These are phyloP conservation scores for Gossypium mustelinum DNA, from an alignment of 345 rosid species.

Conservation along the genomic window DNA sequence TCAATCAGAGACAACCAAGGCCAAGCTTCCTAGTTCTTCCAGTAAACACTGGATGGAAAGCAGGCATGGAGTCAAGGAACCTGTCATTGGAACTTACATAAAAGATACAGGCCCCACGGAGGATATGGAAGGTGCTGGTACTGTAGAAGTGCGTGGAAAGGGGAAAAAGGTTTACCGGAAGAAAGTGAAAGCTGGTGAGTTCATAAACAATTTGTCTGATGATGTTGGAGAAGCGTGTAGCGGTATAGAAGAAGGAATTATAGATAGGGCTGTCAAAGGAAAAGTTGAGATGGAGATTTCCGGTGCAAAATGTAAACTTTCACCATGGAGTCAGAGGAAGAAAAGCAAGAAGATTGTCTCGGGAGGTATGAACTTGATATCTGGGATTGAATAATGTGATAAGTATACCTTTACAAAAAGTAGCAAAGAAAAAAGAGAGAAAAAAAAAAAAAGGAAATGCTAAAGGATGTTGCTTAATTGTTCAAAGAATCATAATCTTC, in stretches of 20 bases:
- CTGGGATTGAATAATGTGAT: background rate
- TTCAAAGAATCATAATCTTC: slow-evolving; percentile 1
- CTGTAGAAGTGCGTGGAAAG: slow-evolving; percentile 54
- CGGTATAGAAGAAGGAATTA: slow-evolving; percentile 73
- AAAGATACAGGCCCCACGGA: slow-evolving; percentile 40
- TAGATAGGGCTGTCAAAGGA: slow-evolving; percentile 33
- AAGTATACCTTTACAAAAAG: slow-evolving; percentile 11
- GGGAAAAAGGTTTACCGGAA: slow-evolving; percentile 54
- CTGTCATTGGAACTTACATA: slow-evolving; percentile 34
- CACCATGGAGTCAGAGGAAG: slow-evolving; percentile 41
- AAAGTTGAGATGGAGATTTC: slow-evolving; percentile 42
- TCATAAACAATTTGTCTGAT: slow-evolving; percentile 47
- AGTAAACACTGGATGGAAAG: slow-evolving; percentile 41
- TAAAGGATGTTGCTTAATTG: slow-evolving; percentile 15
- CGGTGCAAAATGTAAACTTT: slow-evolving; percentile 35
- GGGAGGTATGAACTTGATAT: slow-evolving; percentile 47
- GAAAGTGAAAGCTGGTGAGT: slow-evolving; percentile 50
- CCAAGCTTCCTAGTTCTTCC: slow-evolving; percentile 37
- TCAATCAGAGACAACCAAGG: slow-evolving; percentile 39
- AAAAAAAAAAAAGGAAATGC: background rate
- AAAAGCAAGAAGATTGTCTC: slow-evolving; percentile 53
- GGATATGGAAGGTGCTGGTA: slow-evolving; percentile 57
- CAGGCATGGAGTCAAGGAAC: slow-evolving; percentile 36
- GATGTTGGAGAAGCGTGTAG: slow-evolving; percentile 80
- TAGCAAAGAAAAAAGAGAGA: background rate